Evolutionary conservation across 495 filamentous ascomycete genomes (phyloP).

Genomic region (Diplogelasinospora grovesii): DNA sequence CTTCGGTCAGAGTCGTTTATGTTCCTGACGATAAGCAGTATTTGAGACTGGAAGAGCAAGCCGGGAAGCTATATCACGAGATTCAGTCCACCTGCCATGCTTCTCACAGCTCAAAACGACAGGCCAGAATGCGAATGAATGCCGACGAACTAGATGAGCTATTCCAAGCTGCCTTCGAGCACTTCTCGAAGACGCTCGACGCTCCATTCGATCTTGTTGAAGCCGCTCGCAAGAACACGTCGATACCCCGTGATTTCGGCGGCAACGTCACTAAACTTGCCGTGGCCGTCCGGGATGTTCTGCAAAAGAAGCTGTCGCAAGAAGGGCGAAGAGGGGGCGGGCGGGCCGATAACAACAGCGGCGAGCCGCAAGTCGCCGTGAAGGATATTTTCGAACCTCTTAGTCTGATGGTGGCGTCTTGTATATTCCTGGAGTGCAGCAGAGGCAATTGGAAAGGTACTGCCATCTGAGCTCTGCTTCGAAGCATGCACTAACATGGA

Average conservation of each 20-base stretch:
- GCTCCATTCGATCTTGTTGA: slow-evolving; percentile 52
- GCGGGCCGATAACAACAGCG: slow-evolving; percentile 35
- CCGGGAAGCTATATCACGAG: slow-evolving; percentile 36
- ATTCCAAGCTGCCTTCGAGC: slow-evolving; percentile 47
- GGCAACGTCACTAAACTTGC: slow-evolving; percentile 49
- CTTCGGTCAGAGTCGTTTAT: slow-evolving; percentile 43
- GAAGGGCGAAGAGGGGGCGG: too few species aligned
- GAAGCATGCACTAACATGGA: too few species aligned
- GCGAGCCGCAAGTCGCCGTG: slow-evolving; percentile 35
- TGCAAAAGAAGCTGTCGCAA: too few species aligned
- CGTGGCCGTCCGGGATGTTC: slow-evolving; percentile 39
- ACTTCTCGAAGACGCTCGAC: slow-evolving; percentile 47
- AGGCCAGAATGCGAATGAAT: slow-evolving; percentile 41
- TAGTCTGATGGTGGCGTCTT: slow-evolving; percentile 42
- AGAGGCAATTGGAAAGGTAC: slow-evolving; percentile 22
- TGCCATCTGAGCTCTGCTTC: too few species aligned
- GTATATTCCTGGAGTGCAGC: slow-evolving; percentile 42
- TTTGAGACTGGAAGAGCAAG: slow-evolving; percentile 44
- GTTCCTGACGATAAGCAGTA: slow-evolving; percentile 45
- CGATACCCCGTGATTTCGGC: slow-evolving; percentile 43
- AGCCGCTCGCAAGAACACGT: slow-evolving; percentile 38
- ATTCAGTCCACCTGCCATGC: slow-evolving; percentile 33
- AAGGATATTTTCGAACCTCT: slow-evolving; percentile 32
- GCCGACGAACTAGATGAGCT: slow-evolving; percentile 46
- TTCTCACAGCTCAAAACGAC: slow-evolving; percentile 33